These are phyloP conservation scores for Chaetomium globosum DNA, from an alignment of 2,329 filamentous ascomycete species.

Conservation along the genomic window DNA sequence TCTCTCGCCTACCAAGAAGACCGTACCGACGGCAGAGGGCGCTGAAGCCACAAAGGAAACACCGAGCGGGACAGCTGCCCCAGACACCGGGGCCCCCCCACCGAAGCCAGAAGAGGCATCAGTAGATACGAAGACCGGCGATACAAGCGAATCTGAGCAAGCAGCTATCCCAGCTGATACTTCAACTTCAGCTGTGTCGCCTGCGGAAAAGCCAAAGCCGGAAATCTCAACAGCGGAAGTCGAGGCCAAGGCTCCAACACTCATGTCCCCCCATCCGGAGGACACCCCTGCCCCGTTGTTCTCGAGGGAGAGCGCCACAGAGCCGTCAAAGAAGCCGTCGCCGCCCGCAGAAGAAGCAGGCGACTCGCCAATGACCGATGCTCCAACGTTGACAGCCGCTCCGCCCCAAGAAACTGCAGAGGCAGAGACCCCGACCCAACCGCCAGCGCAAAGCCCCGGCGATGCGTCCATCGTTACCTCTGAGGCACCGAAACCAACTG, in stretches of 20 bases:
- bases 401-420: conserved; percentile 13
- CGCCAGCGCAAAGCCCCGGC: conserved; percentile 32
- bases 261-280: conserved; percentile 47
- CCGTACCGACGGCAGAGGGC: conserved; percentile 17
- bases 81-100: neutral
- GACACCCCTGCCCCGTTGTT: conserved; percentile 69
- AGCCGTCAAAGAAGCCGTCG: conserved; percentile 3
- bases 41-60: conserved; percentile 3
- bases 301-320: conserved; percentile 18
- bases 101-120: neutral
- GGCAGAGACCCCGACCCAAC: conserved; percentile 16
- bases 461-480: conserved; percentile 39
- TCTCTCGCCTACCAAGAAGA: conserved; percentile 57
- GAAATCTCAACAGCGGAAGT: conserved; percentile 13
- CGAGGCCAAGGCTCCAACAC: conserved; percentile 14
- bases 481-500: conserved; percentile 31
- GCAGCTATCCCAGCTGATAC: conserved; percentile 41
- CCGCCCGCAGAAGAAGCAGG: conserved; percentile 18
- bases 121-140: neutral
- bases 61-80: neutral
- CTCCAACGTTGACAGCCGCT: neutral
- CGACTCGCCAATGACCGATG: conserved; percentile 17
- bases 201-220: conserved; percentile 9
- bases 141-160: neutral
- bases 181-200: conserved; percentile 4